Base-by-base conservation (phyloP, 1,139 yeast species). In the Saccharomyces hybrid region DNA sequence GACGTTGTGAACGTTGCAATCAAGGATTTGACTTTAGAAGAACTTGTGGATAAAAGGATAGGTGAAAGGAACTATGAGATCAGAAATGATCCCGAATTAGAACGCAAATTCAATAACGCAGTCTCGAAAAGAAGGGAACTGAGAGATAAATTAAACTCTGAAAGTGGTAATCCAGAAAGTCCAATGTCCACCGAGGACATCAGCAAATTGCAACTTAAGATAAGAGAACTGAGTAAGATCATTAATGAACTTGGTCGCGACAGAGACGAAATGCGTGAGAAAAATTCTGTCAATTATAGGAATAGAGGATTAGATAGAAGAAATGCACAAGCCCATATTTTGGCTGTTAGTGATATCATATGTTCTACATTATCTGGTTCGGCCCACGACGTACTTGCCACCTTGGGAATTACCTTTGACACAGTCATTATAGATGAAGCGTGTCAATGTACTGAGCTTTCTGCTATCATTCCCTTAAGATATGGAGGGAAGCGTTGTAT, bases 391-490 rank as follows among this genome's bases (percentile, higher is more conserved):
- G 82, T 89, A 57, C 76, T 95, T 52, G 82, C 91, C 0, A 79
- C 83, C 50, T 73, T 91, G 64, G 83, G 90, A 16, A 79, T 89
- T 66, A 80, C 80, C 46, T 93, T 95, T 70, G 96, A 88, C 54
- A 88, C 95, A n/a, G 98, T 95, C 2, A 84, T 95, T 54, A 85
- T 95, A 61, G 99, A 95, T 75, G 99, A 95, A 71, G 99, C 99
- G 1, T 95, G 98, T 65, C 99, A 95, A 70, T 87, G 96, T 81
- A 93, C 95, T 49, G 99, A 95, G 67, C 70, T 93, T 49, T 88
- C 96, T 9, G 88, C 96, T 0, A 79, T 95, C 34, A 93, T 93
- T 64, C 99, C 99, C 0, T 76, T 95, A 61, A 78, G 96, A 65
- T 95, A 91, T 69, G 99, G 99, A 1, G 88, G 96, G 64, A 83